Evolutionary conservation across 1,139 yeast genomes (phyloP), one percentile per base, ranked within the genome.

Genomic region (Pichia sp.): DNA sequence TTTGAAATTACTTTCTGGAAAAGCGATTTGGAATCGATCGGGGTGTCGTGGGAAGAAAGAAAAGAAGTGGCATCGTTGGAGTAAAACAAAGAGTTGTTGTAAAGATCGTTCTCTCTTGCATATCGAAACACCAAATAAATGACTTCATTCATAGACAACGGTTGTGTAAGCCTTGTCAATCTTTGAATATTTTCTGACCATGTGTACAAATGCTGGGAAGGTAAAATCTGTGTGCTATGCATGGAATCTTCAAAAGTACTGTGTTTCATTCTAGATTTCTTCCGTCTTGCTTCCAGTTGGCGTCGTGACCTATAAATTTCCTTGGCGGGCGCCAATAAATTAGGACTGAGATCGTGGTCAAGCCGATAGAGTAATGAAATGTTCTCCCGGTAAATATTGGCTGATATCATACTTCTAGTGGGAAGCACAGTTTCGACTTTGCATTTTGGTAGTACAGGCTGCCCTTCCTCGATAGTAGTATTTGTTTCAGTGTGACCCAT

Each of bases 111-210:
- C 22, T 42, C 47, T 9, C 19, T 37, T 1, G 48, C 37, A 10
- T 51, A 47, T 12, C 46, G 26, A 16, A 13, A 25, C 1, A 41
- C 25, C 6, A 51, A 23, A 19, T 31, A 31, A 3, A 47, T 10
- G 12, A 44, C 48, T 41, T 51, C 53, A 25, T n/a, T n/a, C 5
- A 34, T 22, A 2, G 53, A 12, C 10, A 51, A n/a, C 3, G 53
- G 53, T 1, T 40, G 8, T 3, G 13, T 8, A 13, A 51, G 43
- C 4, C 44, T 47, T 4, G 42, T 6, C 8, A 47, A 41, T n/a
- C 34, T 10, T n/a, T 41, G 43, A 1, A 51, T 41, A 6, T 39
- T 25, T 3, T 30, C 28, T 16, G 46, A 28, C 53, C 53, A 51
- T 3, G 23, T 34, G 39, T 30, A 44, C 25, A 44, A 44, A 22